Base-by-base conservation (phyloP, 176 grass and related monocot genomes). In the Aegilops longissima region DNA sequence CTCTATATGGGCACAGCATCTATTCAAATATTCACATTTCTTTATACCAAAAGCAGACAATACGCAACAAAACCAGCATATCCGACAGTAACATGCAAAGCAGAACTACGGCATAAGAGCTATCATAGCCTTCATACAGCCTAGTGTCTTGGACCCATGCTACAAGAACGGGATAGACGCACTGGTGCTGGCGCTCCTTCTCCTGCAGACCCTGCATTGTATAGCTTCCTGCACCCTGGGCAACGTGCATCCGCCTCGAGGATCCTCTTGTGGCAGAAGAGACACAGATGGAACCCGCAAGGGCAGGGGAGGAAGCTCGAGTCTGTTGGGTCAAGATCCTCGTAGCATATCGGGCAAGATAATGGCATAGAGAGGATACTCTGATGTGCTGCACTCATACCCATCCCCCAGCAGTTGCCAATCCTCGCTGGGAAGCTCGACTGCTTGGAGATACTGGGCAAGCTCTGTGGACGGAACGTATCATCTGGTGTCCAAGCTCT, bases 241-340 rank as follows among this genome's bases (percentile, higher is more conserved):
- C 97, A 97, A 47, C 92, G 92, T 18, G 80, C 97, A 87, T 99
- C 92, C 3, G 87, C 90, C 91, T 97, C 89, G 3, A 93, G 77
- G 87, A 99, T 97, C 87, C 87, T 94, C 73, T 99, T 94, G 89
- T 99, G 92, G 79, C 97, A 97, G 85, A 99, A 99, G 58, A 99
- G 94, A 82, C 94, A 99, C 51, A 99, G 78, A 65, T 84, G 89
- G 80, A 99, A 99, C 12, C 92, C 90, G 90, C 97, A 99, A 40
- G 77, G 82, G 85, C 97, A 97, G 44, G 97, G 97, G 40, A 88
- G 85, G 86, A 99, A 99, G 83, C 97, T 99, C 0, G 97, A 94
- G 73, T 99, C 97, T 0, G 97, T 99, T 8, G 13, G 83, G 64
- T 99, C 97, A 52, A 99, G 86, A 86, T 99, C 97, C 70, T 99